These are phyloP conservation scores for Ophiostoma sp. DNA, from an alignment of 2,329 filamentous ascomycete species.

Conservation along the genomic window DNA sequence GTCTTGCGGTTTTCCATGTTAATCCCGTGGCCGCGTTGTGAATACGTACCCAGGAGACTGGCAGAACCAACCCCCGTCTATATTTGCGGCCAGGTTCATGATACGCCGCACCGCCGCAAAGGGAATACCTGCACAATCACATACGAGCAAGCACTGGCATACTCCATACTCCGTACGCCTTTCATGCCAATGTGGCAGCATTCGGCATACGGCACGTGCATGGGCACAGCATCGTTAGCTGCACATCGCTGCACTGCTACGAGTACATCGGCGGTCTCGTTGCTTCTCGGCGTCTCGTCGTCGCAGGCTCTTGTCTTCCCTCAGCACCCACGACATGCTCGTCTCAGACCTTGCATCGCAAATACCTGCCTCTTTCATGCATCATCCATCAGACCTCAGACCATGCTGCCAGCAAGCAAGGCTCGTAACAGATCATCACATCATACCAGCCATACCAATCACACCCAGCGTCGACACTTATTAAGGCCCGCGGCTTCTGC, in stretches of 20 bases:
- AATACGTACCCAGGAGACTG: no score
- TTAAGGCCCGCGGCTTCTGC: no score
- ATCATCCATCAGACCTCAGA: background rate
- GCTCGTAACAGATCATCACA: background rate
- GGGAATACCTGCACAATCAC: no score
- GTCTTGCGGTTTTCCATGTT: background rate
- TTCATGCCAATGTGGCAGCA: background rate
- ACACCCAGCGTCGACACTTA: no score
- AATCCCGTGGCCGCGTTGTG: background rate
- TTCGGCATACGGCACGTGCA: constrained; percentile 3
- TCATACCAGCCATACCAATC: no score
- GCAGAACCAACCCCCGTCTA: no score
- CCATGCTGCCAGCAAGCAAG: background rate
- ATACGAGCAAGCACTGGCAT: no score
- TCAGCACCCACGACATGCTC: no score
- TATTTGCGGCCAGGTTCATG: background rate
- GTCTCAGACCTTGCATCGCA: background rate
- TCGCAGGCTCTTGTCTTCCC: no score
- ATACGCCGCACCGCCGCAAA: background rate
- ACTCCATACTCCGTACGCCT: background rate
- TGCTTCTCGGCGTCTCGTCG: no score
- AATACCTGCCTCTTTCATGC: constrained; percentile 4
- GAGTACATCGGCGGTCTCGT: no score
- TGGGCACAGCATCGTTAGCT: background rate
- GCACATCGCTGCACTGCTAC: no score